Evolutionary conservation across 2,329 filamentous ascomycete species (phyloP).

Genomic region (Epichloe gansuensis): DNA sequence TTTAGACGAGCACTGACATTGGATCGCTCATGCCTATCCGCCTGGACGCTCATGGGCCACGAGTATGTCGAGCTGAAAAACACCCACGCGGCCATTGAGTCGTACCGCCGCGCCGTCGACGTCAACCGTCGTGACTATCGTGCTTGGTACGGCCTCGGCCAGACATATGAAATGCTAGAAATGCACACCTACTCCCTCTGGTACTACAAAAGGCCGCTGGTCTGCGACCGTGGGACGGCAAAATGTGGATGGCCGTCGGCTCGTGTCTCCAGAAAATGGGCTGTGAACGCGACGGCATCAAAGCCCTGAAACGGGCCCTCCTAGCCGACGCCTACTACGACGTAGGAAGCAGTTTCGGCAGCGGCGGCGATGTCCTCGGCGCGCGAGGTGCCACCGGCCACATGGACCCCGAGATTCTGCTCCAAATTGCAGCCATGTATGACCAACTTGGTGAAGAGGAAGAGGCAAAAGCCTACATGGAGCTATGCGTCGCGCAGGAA

Average conservation of each 20-base stretch:
- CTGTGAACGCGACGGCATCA: slow-evolving; percentile 79
- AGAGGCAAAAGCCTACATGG: slow-evolving; percentile 88
- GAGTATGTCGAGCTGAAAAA: slow-evolving; percentile 99
- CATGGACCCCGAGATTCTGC: slow-evolving; percentile 80
- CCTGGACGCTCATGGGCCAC: slow-evolving; percentile 98
- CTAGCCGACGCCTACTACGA: slow-evolving; percentile 83
- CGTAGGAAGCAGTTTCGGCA: slow-evolving; percentile 42
- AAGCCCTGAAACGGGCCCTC: slow-evolving; percentile 84
- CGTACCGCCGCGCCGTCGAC: slow-evolving; percentile 88
- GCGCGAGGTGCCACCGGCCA: slow-evolving; percentile 41
- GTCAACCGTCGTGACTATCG: slow-evolving; percentile 93
- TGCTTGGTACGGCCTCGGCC: slow-evolving; percentile 93
- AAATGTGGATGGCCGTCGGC: slow-evolving; percentile 97
- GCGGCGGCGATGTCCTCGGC: slow-evolving; percentile 31
- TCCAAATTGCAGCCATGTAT: slow-evolving; percentile 84
- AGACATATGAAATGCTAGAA: slow-evolving; percentile 94
- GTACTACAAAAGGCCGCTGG: slow-evolving; percentile 96
- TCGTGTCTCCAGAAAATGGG: slow-evolving; percentile 86
- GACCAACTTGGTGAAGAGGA: slow-evolving; percentile 66
- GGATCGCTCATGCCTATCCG: slow-evolving; percentile 80
- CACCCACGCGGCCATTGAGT: slow-evolving; percentile 94
- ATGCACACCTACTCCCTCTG: slow-evolving; percentile 96
- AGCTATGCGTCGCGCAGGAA: slow-evolving; percentile 86
- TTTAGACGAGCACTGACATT: slow-evolving; percentile 86
- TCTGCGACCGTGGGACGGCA: slow-evolving; percentile 87